Evolutionary conservation across 192 early-diverging fungal species (phyloP), one percentile per base, ranked within the genome.

Genomic region (Backusella parvicylindrica): DNA sequence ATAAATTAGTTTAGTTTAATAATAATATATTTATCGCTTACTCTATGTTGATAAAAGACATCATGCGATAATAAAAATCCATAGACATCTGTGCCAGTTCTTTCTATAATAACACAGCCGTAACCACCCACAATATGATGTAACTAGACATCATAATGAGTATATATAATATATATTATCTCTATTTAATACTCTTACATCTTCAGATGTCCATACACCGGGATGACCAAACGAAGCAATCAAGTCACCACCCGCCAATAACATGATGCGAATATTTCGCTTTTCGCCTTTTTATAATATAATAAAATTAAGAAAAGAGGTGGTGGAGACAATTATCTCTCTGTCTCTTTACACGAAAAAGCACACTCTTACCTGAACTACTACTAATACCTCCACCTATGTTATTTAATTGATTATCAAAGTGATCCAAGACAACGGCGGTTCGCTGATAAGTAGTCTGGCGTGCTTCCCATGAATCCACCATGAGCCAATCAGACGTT

Each of bases 151-250:
- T 28, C 12, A 35, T 56, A 11, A 33, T 66, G 26, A 38, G 37
- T 38, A 6, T 9, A 9, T 9, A 16, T 30, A 37, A 32, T 30
- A 70, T 26, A 50, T 15, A 32, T 18, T 9, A 0, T 38, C 37
- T n/a, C 1, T 3, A 38, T 38, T 0, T 38, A 3, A 13, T 18
- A 6, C 0, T 79, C 92, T 79, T 89, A 96, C 92, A 89, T 99
- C 97, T 32, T 89, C 85, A 6, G 89, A 89, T 2, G 89, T 85
- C 97, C 97, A 98, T 26, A 98, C 88, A 56, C 93, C 91, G 7
- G 94, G 96, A 43, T 90, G 89, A 4, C 94, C 95, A 87, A 99
- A 97, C 1, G 96, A 97, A 76, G 97, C 93, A 53, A 99, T 98
- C 28, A 99, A 83, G 78, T 99, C 98, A 28, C 96, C 96, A 63